Evolutionary conservation across 352 stramenopile genomes (phyloP).

Genomic region (Phytophthora citrophthora): DNA sequence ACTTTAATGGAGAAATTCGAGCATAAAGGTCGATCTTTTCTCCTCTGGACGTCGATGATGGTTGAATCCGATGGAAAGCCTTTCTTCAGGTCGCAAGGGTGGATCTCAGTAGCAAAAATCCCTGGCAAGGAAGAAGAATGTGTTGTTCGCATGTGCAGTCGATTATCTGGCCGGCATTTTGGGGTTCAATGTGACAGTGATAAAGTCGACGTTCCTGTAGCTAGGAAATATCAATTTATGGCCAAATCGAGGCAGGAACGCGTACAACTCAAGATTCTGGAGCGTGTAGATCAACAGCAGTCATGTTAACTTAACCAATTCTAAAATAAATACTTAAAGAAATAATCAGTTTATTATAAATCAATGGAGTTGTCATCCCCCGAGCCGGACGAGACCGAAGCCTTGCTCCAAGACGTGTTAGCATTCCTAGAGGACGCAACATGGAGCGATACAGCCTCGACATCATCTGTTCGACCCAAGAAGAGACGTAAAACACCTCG

Average conservation of each 20-base stretch:
- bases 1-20: constrained; percentile 25
- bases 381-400: constrained; percentile 8
- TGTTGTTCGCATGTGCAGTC: constrained; percentile 17
- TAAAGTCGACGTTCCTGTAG: constrained; percentile 9
- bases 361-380: not conserved
- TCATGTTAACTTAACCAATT: not conserved
- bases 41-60: constrained; percentile 31
- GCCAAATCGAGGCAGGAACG: constrained; percentile 20
- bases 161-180: constrained; percentile 15
- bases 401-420: constrained; percentile 17
- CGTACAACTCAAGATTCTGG: constrained; percentile 15
- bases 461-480: too few species aligned
- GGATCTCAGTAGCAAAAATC: constrained; percentile 9
- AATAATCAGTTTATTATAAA: too few species aligned
- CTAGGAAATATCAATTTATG: constrained; percentile 14
- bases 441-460: not conserved
- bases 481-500: constrained; percentile 7
- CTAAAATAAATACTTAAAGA: too few species aligned
- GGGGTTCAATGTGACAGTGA: constrained; percentile 8
- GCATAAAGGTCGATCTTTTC: not conserved
- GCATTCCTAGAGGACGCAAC: constrained; percentile 15
- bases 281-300: not conserved
- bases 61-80: constrained; percentile 5
- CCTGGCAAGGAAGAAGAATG: constrained; percentile 3
- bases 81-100: constrained; percentile 18